Percentiles rank a stretch among this genome's conserved stretches.
Evolutionary conservation across 257 asterid genomes (phyloP).

Genomic region (Ophiorrhiza pumila): DNA sequence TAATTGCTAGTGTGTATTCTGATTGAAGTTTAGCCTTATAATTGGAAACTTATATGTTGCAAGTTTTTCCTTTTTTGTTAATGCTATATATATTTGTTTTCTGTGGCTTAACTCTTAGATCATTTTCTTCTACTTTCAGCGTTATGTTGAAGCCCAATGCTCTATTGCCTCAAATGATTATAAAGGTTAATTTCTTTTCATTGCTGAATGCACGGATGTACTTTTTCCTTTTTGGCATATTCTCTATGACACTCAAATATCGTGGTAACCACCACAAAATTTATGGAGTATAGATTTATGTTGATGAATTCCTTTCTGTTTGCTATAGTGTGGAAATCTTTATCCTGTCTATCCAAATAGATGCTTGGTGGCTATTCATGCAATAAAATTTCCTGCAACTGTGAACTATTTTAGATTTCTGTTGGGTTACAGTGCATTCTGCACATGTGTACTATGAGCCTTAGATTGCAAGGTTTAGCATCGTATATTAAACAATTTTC

Average conservation of each 20-base stretch:
- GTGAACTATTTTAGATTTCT: not conserved
- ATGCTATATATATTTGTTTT: not conserved
- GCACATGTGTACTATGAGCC: not conserved
- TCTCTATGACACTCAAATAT: not conserved
- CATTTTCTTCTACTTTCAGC: constrained; percentile 48
- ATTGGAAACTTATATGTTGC: not conserved
- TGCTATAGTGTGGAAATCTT: not conserved
- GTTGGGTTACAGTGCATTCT: not conserved
- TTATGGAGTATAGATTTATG: not conserved
- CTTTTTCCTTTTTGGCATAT: constrained; percentile 3
- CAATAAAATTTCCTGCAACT: not conserved
- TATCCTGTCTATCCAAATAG: not conserved
- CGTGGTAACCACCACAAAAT: not conserved
- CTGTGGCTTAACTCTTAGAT: constrained; percentile 13
- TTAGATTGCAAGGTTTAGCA: not conserved
- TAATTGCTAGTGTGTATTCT: not conserved
- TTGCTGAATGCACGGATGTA: not conserved
- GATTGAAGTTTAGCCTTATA: not conserved
- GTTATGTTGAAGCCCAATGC: constrained; percentile 94
- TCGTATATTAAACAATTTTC: not conserved
- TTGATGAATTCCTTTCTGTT: constrained; percentile 3
- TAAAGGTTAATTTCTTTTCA: constrained; percentile 60
- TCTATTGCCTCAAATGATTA: constrained; percentile 89
- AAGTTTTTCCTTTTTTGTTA: not conserved
- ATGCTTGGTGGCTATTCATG: not conserved